These are phyloP conservation scores for Eucalyptus tenuipes DNA, from an alignment of 345 rosid species.

Conservation along the genomic window DNA sequence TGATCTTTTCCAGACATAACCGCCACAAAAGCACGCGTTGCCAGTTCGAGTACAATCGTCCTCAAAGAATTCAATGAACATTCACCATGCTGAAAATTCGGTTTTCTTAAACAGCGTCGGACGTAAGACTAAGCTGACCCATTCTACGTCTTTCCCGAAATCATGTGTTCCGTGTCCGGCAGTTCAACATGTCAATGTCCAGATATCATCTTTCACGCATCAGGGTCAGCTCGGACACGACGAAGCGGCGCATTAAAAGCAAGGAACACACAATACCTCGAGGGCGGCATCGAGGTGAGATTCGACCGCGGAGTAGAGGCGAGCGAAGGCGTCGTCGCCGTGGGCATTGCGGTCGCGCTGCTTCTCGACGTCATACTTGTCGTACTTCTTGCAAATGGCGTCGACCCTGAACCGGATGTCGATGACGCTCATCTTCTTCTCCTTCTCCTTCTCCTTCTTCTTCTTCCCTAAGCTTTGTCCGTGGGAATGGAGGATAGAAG, in stretches of 20 bases:
- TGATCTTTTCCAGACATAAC: not conserved
- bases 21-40: not conserved
- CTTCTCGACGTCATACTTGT: conserved; percentile 62
- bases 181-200: not conserved
- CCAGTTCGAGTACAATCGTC: not conserved
- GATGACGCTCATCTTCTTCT: conserved; percentile 41
- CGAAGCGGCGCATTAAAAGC: not conserved
- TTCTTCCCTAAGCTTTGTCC: not conserved
- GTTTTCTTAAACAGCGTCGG: not conserved
- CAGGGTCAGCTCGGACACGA: not conserved
- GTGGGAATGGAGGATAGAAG: not conserved
- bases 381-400: conserved; percentile 72
- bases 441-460: not conserved
- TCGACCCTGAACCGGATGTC: conserved; percentile 65
- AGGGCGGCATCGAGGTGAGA: conserved; percentile 40
- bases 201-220: not conserved
- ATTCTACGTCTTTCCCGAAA: not conserved
- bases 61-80: not conserved
- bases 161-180: not conserved
- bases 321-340: conserved; percentile 68
- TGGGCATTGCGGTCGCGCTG: conserved; percentile 42
- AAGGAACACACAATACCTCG: conserved; percentile 11
- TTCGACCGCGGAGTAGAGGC: conserved; percentile 36
- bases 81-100: not conserved
- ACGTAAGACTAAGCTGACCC: not conserved